Evolutionary conservation across 1,284 basidiomycete species (phyloP), one percentile per base, ranked within the genome.

Genomic region (Ceratorhiza oryzae-sativae): DNA sequence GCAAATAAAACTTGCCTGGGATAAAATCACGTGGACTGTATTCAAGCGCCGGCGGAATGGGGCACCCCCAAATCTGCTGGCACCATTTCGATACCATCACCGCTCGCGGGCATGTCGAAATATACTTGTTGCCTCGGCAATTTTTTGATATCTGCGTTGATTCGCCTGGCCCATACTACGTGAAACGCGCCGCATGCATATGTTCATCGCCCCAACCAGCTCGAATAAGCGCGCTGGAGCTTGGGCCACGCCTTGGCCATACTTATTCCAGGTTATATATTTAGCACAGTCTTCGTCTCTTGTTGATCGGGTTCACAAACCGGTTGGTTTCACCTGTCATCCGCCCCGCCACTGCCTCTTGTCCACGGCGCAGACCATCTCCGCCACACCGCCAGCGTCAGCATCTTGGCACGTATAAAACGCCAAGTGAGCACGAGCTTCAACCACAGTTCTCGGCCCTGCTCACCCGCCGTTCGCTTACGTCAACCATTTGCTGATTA

Each of bases 1-100:
- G 48, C 23, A 46, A 45, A 68, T 53, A 68, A 68, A 68, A 68
- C 65, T 68, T 68, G 51, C 32, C 34, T 58, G 51, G 39, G 65
- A 68, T 8, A 41, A 15, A 8, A 18, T 32, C 65, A 56, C 65
- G 65, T 68, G 65, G n/a, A n/a, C n/a, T n/a, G n/a, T n/a, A n/a
- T n/a, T n/a, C n/a, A n/a, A n/a, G n/a, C n/a, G n/a, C n/a, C n/a
- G n/a, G n/a, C n/a, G n/a, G n/a, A n/a, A n/a, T n/a, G n/a, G n/a
- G n/a, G n/a, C n/a, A n/a, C n/a, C n/a, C n/a, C n/a, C n/a, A n/a
- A n/a, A n/a, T n/a, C n/a, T n/a, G n/a, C n/a, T n/a, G n/a, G n/a
- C n/a, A n/a, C n/a, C n/a, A n/a, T n/a, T n/a, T n/a, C n/a, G n/a
- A n/a, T n/a, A n/a, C n/a, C n/a, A n/a, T n/a, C n/a, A n/a, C n/a